phyloP scores from a whole-genome alignment of 1,284 basidiomycete species.

The Leccinum insolens region DNA sequence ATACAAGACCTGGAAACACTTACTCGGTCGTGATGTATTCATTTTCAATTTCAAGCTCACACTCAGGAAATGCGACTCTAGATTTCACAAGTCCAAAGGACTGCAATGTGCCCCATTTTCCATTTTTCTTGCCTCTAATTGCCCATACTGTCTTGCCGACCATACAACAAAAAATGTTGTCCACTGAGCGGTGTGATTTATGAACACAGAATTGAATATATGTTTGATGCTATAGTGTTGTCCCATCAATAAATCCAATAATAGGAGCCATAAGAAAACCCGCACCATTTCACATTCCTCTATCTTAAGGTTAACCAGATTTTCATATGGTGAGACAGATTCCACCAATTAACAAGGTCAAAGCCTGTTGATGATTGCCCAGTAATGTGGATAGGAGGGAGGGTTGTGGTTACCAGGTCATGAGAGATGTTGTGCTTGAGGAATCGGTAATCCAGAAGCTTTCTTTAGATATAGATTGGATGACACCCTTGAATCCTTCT shows the following conservation, averaged over 20 bases:
- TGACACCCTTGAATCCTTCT: not conserved
- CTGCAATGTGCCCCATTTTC: too few relatives aligned
- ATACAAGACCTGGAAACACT: too few relatives aligned
- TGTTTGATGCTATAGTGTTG: not conserved
- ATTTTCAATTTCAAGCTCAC: too few relatives aligned
- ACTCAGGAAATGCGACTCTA: too few relatives aligned
- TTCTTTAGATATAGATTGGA: not conserved
- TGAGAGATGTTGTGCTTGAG: not conserved
- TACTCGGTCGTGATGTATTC: too few relatives aligned
- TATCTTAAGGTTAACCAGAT: not conserved
- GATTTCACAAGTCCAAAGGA: too few relatives aligned
- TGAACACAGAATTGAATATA: too few relatives aligned
- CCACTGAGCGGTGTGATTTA: too few relatives aligned
- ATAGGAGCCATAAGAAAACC: not conserved
- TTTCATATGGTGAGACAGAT: not conserved
- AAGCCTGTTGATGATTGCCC: not conserved
- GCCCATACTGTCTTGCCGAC: too few relatives aligned
- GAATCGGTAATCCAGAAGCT: not conserved
- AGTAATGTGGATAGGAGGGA: not conserved
- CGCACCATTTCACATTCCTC: not conserved
- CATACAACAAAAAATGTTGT: accelerated
- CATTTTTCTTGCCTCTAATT: too few relatives aligned
- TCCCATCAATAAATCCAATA: not conserved
- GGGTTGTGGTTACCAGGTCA: not conserved
- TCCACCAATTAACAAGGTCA: not conserved